These are phyloP conservation scores for Tylopilus cervinicoccineus DNA, from an alignment of 768 basidiomycete species.

Conservation along the genomic window DNA sequence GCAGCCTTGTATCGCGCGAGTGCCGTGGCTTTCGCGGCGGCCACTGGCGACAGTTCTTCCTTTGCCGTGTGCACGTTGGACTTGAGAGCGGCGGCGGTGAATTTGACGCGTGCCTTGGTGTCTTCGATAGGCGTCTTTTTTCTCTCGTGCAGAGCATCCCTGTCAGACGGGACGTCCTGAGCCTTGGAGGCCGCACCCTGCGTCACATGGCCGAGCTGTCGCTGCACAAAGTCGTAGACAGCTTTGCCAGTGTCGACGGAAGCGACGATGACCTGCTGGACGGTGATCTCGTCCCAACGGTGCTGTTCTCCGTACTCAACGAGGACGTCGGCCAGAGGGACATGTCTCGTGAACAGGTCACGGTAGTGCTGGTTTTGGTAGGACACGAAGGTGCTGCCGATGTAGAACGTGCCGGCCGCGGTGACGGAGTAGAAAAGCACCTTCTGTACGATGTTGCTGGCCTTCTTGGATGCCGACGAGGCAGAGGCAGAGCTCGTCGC, in stretches of 20 bases:
- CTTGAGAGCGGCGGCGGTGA: slow-evolving; percentile 42
- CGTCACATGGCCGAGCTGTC: slow-evolving; percentile 41
- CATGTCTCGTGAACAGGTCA: slow-evolving; percentile 77
- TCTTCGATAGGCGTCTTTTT: slow-evolving; percentile 37
- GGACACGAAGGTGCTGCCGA: slow-evolving; percentile 73
- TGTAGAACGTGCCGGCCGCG: slow-evolving; percentile 74
- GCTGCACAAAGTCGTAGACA: slow-evolving; percentile 48
- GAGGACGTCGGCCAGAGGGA: slow-evolving; percentile 74
- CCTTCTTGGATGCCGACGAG: slow-evolving; percentile 42
- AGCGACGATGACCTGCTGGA: slow-evolving; percentile 52
- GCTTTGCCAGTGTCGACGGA: slow-evolving; percentile 46
- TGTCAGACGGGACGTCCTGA: slow-evolving; percentile 23
- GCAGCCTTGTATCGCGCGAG: slow-evolving; percentile 42
- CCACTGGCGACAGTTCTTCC: slow-evolving; percentile 25
- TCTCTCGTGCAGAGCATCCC: slow-evolving; percentile 35
- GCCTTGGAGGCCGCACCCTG: slow-evolving; percentile 25
- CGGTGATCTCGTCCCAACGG: slow-evolving; percentile 74
- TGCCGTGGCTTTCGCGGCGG: slow-evolving; percentile 36
- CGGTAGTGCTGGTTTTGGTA: slow-evolving; percentile 78
- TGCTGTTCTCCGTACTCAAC: slow-evolving; percentile 78
- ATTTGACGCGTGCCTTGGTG: slow-evolving; percentile 43
- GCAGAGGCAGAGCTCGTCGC: slow-evolving; percentile 17
- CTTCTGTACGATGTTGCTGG: slow-evolving; percentile 50
- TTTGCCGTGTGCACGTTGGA: slow-evolving; percentile 41
- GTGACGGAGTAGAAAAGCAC: slow-evolving; percentile 67